Evolutionary conservation across 805 yeast genomes (phyloP), one percentile per base, ranked within the genome.

Genomic region (Nakazawaea holstii): DNA sequence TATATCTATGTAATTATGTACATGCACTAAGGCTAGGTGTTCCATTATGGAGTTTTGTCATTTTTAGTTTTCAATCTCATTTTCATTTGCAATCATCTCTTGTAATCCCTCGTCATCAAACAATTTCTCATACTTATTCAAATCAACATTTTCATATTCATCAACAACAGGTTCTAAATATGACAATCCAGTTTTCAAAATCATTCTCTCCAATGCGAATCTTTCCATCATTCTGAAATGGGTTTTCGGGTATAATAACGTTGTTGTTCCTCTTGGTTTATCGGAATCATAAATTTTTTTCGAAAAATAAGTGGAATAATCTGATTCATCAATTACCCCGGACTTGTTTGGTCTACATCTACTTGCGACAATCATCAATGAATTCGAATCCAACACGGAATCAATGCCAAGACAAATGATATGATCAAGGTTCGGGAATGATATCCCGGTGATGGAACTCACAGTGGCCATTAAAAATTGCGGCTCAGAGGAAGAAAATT

Each of bases 371-470:
- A 51, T 49, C 2, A 57, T 54, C 38, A 67, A 54, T 8, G 51
- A 46, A 1, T 54, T 40, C 3, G 49, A 28, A 36, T 52, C 58
- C 41, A 58, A 54, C 8, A 67, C 52, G 1, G 65, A 49, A 43
- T 67, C 68, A 8, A 61, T 46, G 2, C 72, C 72, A 6, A 66
- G 50, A 20, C 61, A 50, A 13, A 67, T 45, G 1, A 62, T 53
- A 6, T 55, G 49, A 8, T 55, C 48, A n/a, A 65, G 48, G 2
- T 59, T 59, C 29, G 56, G 52, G 43, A 66, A 56, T 1, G 59
- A 49, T 17, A 62, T 13, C 6, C 70, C 68, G 2, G 56, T 43
- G 9, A 66, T 43, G 3, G 56, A 36, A 20, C 57, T 53, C 0
- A 59, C 14, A 28, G 60, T 59, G n/a, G 59, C 49, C 1, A 64